Evolutionary conservation across 2,329 filamentous ascomycete species (phyloP), one percentile per base, ranked within the genome.

Genomic region (Apiospora kogelbergensis): DNA sequence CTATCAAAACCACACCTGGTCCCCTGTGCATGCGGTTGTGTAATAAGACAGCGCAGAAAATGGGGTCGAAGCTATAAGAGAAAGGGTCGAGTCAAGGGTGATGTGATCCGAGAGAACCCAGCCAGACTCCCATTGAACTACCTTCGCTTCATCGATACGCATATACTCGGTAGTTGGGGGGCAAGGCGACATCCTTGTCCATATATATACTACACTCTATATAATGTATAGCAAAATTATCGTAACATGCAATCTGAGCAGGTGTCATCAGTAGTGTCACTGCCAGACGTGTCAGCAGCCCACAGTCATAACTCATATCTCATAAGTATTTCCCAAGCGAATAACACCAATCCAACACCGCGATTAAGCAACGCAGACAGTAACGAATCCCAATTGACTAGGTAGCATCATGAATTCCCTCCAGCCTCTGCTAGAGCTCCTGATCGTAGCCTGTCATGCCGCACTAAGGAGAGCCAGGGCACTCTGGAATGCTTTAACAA

Each of bases 401-500:
- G 22, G 9, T 11, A 37, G 17, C 11, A 22, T 13, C 46, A 26
- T 30, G 13, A 1, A 13, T 17, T 17, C 22, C 30, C 33, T 64
- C 42, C 26, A 42, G 13, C 63, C 6, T n/a, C 37, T 13, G n/a
- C 20, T 13, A 65, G 26, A 42, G 42, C 26, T 20, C n/a, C 60
- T 65, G 22, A 20, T 10, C 1, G 63, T 65, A 44, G n/a, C 63
- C 63, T 42, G 63, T 65, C 24, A 42, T 44, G 44, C 65, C 65
- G 46, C 65, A 40, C 44, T 46, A 41, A 90, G 80, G 57, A 90
- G 81, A 4, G 86, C 86, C 70, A 91, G 76, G 33, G 89, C 89
- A 74, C 84, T 89, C 75, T 90, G 86, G 77, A 91, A 90, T 24
- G 89, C 89, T 65, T 84, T 83, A 11, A 91, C 86, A 68, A 91